Evolutionary conservation across 176 grass and related monocot species (phyloP).

Genomic region (Alopecurus myosuroides): DNA sequence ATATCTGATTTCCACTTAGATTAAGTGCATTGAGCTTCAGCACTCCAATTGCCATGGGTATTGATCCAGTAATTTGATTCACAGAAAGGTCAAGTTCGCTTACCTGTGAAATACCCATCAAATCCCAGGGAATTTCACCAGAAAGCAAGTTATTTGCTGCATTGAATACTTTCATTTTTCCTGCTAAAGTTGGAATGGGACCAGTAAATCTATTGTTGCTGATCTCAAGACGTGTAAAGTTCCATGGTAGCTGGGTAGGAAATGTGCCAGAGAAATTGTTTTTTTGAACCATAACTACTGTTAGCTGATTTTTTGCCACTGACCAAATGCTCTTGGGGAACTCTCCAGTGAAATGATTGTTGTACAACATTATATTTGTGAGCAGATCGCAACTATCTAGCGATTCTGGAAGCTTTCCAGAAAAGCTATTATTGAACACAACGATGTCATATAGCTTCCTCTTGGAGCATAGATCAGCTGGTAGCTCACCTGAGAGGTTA

Average conservation of each 20-base stretch:
- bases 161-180: constrained; percentile 18
- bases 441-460: constrained; percentile 24
- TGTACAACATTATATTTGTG: constrained; percentile 38
- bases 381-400: constrained; percentile 23
- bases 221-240: constrained; percentile 46
- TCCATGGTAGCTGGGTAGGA: constrained; percentile 28
- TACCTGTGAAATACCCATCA: constrained; percentile 27
- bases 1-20: constrained; percentile 49
- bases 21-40: constrained; percentile 25
- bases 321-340: constrained; percentile 42
- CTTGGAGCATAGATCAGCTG: constrained; percentile 39
- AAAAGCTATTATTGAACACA: constrained; percentile 59
- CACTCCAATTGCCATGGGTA: constrained; percentile 27
- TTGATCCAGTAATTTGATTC: constrained; percentile 45
- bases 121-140: constrained; percentile 40
- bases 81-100: constrained; percentile 17
- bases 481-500: constrained; percentile 35
- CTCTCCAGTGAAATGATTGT: constrained; percentile 51
- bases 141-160: constrained; percentile 56
- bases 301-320: constrained; percentile 25
- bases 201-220: constrained; percentile 56
- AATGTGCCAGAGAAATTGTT: constrained; percentile 48
- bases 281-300: constrained; percentile 30
- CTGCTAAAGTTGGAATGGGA: constrained; percentile 25
- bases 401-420: constrained; percentile 33